Evolutionary conservation across 2,329 filamentous ascomycete genomes (phyloP), one percentile per base, ranked within the genome.

Genomic region (Neopestalotiopsis rosae): DNA sequence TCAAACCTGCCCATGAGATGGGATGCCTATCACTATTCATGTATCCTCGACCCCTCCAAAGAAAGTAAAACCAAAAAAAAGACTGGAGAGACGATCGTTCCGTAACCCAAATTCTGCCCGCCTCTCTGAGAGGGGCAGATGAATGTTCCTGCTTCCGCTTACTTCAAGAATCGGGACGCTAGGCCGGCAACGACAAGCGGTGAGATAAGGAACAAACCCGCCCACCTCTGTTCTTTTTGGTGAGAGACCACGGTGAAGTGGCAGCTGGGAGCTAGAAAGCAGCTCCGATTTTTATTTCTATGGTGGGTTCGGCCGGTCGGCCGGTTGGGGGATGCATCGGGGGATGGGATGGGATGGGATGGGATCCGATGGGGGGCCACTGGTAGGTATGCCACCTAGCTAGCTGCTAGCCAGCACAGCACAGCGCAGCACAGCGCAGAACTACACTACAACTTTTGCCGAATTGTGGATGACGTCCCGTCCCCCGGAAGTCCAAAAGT

Each of bases 111-210:
- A 52, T 64, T 64, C 61, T 64, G 61, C 61, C 61, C 61, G 38
- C 28, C n/a, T 32, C 32, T 20, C 10, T 42, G 24, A 17, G n/a
- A 64, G 38, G 61, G 61, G 20, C 24, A 13, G 38, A 59, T 28
- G 24, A 24, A 24, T 28, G n/a, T 14, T 30, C 24, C 57, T n/a
- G 45, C 14, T 40, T 20, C 17, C 30, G 6, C 61, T 17, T 17
- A 14, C 24, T 28, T 30, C 24, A 17, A 40, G 30, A 24, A 28
- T 28, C 14, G 61, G 24, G 24, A 28, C 61, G 34, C 61, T 64
- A 64, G 61, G 32, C 61, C 40, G n/a, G 20, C 38, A 64, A 64
- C n/a, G 61, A 64, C 61, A 64, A 64, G 61, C 61, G 61, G 61
- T 64, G 61, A 64, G 61, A 13, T 40, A 5, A 24, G 45, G 24